phyloP scores from a whole-genome alignment of 1,284 basidiomycete species.

The Ceratorhiza oryzae-sativae region DNA sequence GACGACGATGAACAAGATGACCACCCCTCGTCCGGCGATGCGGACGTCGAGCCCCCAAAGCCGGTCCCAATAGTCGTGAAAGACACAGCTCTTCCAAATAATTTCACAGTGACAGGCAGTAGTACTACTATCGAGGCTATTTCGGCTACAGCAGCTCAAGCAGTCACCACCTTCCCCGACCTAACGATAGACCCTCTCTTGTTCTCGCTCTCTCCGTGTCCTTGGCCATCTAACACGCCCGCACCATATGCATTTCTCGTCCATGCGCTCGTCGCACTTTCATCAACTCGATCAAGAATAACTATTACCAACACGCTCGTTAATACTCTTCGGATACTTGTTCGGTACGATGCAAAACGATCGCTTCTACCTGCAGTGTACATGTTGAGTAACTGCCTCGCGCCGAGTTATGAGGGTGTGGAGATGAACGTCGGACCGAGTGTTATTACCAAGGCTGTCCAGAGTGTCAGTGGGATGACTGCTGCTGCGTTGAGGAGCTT shows the following conservation, averaged over 20 bases:
- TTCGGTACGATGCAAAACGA: slow-evolving; percentile 64
- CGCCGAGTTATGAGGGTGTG: slow-evolving; percentile 75
- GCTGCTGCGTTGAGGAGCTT: slow-evolving; percentile 69
- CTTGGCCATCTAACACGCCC: slow-evolving; percentile 53
- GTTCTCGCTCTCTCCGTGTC: slow-evolving; percentile 48
- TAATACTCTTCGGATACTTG: slow-evolving; percentile 77
- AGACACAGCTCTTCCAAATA: background rate
- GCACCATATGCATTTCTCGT: slow-evolving; percentile 86
- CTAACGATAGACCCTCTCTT: slow-evolving; percentile 53
- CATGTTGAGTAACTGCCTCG: slow-evolving; percentile 85
- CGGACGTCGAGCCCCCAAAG: no score
- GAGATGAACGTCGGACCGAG: slow-evolving; percentile 82
- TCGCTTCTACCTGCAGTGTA: slow-evolving; percentile 87
- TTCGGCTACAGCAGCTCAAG: background rate
- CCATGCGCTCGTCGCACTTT: slow-evolving; percentile 75
- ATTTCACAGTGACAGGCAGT: no score
- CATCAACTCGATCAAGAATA: slow-evolving; percentile 82
- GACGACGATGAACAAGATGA: background rate
- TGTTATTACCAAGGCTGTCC: slow-evolving; percentile 80
- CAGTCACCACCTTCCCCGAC: slow-evolving; percentile 44
- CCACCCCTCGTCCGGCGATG: background rate
- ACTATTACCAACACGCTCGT: slow-evolving; percentile 81
- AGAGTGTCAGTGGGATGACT: slow-evolving; percentile 81
- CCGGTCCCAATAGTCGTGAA: background rate
- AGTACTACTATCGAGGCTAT: background rate